Base-by-base conservation (phyloP, 1,139 yeast species). In the Candida gigantensis region DNA sequence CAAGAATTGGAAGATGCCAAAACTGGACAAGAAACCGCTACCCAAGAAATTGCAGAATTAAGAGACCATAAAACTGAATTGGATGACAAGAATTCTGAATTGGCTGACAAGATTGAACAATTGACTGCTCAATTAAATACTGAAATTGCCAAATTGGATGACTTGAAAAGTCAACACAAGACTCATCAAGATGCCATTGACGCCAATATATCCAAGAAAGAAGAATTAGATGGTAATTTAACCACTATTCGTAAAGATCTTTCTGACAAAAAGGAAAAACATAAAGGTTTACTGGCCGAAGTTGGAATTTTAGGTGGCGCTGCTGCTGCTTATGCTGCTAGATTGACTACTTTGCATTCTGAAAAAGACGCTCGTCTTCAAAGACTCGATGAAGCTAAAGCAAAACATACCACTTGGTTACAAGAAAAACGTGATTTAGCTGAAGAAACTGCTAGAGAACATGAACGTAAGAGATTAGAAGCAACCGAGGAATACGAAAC, bases 1-100 rank as follows among this genome's bases (percentile, higher is more conserved):
- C 69, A 68, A 44, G 81, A 73, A 45, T 62, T 76, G 44, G 76
- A 67, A 45, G 74, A 66, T 35, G 56, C 79, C 11, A 76, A 74
- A 53, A 51, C 60, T 11, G 59, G 60, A 34, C 81, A 77, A 54
- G 71, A 61, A 36, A 66, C 62, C 19, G 70, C 77, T 37, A 64
- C 74, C 20, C 63, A 63, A 34, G 73, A 64, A 41, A 72, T 73
- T 44, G 77, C 69, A 49, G 62, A 55, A 23, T 62, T 73, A 40
- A 66, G 70, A 41, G 67, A 67, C 20, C 65, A 63, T 48, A 74
- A 74, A 47, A 54, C 61, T 23, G 68, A 59, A 7, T 62, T 65
- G 45, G 72, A 64, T 44, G 62, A 65, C 46, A 49, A 58, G 17
- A 73, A 74, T 51, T 69, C 77, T n/a, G 74, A 67, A 36, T 63